phyloP scores from a whole-genome alignment of 345 rosid species.

The Rhizophora mangle region DNA sequence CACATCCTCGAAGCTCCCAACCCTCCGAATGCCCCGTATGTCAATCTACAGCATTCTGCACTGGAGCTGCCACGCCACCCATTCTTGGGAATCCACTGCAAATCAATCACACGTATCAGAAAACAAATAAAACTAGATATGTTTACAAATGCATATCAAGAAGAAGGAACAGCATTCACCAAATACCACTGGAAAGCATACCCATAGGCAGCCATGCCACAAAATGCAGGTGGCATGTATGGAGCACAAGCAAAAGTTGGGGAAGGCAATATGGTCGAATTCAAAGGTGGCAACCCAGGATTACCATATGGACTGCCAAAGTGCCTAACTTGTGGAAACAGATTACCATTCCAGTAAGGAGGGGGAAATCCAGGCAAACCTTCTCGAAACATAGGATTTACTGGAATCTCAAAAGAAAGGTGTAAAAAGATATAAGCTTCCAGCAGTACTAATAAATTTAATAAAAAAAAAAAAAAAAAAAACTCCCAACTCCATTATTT shows the following conservation, averaged over 20 bases:
- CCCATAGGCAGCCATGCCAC: slow-evolving; percentile 34
- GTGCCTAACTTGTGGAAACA: slow-evolving; percentile 24
- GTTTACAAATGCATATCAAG: background rate
- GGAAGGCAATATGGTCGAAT: slow-evolving; percentile 26
- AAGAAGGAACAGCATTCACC: background rate
- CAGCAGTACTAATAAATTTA: background rate
- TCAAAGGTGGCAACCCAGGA: slow-evolving; percentile 33
- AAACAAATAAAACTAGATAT: background rate
- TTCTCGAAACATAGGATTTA: slow-evolving; percentile 33
- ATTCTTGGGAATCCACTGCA: slow-evolving; percentile 34
- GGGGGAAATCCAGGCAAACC: slow-evolving; percentile 24
- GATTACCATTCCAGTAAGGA: slow-evolving; percentile 36
- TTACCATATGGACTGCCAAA: slow-evolving; percentile 28
- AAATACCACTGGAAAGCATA: slow-evolving; percentile 10
- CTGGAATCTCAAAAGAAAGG: slow-evolving; percentile 18
- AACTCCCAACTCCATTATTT: too few relatives aligned
- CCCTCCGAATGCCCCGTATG: slow-evolving; percentile 5
- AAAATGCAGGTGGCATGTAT: slow-evolving; percentile 31
- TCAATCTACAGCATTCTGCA: slow-evolving; percentile 8
- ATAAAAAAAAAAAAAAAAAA: too few relatives aligned
- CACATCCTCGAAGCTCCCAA: slow-evolving; percentile 22
- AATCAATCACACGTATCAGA: slow-evolving; percentile 6
- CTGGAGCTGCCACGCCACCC: slow-evolving; percentile 23
- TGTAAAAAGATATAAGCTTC: background rate
- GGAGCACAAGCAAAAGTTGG: slow-evolving; percentile 25